These are phyloP conservation scores for Saprolegnia diclina DNA, from an alignment of 352 stramenopile species.

Conservation along the genomic window DNA sequence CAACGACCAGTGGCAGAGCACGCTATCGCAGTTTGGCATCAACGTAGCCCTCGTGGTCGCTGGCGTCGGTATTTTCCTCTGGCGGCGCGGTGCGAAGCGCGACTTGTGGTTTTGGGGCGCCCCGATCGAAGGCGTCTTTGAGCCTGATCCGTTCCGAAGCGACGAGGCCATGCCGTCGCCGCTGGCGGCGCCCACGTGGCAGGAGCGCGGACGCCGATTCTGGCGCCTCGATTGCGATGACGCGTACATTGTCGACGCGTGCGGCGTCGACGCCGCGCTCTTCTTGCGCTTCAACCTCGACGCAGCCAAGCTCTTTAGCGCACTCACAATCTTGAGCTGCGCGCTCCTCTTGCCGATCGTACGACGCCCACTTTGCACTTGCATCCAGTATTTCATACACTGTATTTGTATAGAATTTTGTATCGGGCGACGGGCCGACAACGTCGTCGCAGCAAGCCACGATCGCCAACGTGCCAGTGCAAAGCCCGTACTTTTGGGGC, in stretches of 20 bases:
- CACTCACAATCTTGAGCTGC: slow-evolving; percentile 60
- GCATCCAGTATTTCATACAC: not conserved
- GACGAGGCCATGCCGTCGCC: not conserved
- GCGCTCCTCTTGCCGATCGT: slow-evolving; percentile 63
- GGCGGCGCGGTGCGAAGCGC: slow-evolving; percentile 44
- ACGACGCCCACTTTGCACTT: not conserved
- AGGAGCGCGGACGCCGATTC: slow-evolving; percentile 44
- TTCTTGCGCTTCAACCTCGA: slow-evolving; percentile 58
- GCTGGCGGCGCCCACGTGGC: slow-evolving; percentile 31
- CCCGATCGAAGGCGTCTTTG: slow-evolving; percentile 51
- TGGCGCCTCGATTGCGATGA: slow-evolving; percentile 38
- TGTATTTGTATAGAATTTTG: slow-evolving; percentile 49
- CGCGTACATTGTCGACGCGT: slow-evolving; percentile 51
- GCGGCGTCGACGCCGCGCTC: slow-evolving; percentile 60
- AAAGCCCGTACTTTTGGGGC: slow-evolving; percentile 67
- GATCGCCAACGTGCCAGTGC: slow-evolving; percentile 72
- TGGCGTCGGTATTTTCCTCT: slow-evolving; percentile 55
- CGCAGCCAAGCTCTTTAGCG: slow-evolving; percentile 48
- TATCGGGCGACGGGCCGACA: slow-evolving; percentile 42
- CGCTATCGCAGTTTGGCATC: slow-evolving; percentile 54
- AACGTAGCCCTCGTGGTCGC: slow-evolving; percentile 48
- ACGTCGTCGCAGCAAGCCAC: slow-evolving; percentile 67
- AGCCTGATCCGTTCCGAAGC: slow-evolving; percentile 33
- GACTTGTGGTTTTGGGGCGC: slow-evolving; percentile 56
- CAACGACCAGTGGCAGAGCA: slow-evolving; percentile 52